A percentile compares a stretch with the other conserved stretches of the same genome.
phyloP scores from a whole-genome alignment of 2,329 filamentous ascomycete species.

The Teratosphaeriaceae sp. region DNA sequence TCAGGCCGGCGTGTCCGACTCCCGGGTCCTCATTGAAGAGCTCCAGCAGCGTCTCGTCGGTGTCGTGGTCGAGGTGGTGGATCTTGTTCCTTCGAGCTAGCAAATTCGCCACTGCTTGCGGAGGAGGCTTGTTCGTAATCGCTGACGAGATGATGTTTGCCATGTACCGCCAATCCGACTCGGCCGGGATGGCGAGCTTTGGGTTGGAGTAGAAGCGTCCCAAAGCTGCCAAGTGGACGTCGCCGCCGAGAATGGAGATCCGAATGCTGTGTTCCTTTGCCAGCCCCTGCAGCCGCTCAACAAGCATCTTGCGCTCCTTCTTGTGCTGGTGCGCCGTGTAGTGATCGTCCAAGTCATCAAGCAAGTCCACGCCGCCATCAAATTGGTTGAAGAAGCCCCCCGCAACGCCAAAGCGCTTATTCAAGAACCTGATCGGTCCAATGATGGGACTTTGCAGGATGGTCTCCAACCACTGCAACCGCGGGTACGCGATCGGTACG shows the following conservation, averaged over 20 bases:
- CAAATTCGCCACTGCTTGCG: slow-evolving; percentile 58
- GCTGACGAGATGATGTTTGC: slow-evolving; percentile 58
- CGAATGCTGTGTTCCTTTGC: slow-evolving; percentile 50
- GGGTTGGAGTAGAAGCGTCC: slow-evolving; percentile 60
- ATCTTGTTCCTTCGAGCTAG: slow-evolving; percentile 59
- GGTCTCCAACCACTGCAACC: slow-evolving; percentile 94
- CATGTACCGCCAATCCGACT: slow-evolving; percentile 57
- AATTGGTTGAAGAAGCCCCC: slow-evolving; percentile 90
- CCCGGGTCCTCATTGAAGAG: slow-evolving; percentile 56
- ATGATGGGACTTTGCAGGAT: slow-evolving; percentile 81
- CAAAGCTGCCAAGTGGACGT: slow-evolving; percentile 57
- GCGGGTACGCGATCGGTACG: slow-evolving; percentile 63
- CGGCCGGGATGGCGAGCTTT: slow-evolving; percentile 48
- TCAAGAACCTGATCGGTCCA: slow-evolving; percentile 80
- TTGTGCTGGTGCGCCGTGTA: slow-evolving; percentile 93
- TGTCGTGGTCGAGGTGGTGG: slow-evolving; percentile 56
- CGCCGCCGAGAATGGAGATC: slow-evolving; percentile 57
- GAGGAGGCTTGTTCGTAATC: slow-evolving; percentile 63
- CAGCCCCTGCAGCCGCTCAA: slow-evolving; percentile 57
- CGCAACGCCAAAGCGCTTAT: slow-evolving; percentile 81
- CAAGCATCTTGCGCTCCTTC: slow-evolving; percentile 68
- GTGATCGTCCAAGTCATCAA: slow-evolving; percentile 61
- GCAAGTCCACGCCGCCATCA: slow-evolving; percentile 64
- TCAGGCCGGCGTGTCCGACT: slow-evolving; percentile 34
- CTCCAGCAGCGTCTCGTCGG: slow-evolving; percentile 58